These are phyloP conservation scores for Colletotrichum sp. DNA, from an alignment of 2,329 filamentous ascomycete species.

Conservation along the genomic window DNA sequence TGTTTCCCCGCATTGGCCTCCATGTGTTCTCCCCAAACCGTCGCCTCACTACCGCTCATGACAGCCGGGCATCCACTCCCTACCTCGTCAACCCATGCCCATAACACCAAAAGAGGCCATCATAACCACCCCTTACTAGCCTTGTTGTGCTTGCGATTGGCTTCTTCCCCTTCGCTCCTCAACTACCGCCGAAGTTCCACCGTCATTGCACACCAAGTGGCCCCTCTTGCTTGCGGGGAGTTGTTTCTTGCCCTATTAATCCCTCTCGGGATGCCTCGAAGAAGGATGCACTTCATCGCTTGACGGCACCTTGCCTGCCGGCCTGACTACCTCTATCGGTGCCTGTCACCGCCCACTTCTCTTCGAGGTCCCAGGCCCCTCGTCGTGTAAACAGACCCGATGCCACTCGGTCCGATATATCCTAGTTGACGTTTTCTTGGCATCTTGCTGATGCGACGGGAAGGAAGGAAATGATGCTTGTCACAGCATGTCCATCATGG, in stretches of 20 bases:
- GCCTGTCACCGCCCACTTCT: background rate
- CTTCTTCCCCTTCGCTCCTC: background rate
- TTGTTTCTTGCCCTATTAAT: background rate
- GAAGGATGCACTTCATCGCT: background rate
- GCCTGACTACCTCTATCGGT: background rate
- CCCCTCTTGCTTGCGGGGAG: background rate
- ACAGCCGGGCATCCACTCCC: conserved; percentile 10
- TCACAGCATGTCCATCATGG: background rate
- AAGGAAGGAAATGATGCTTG: background rate
- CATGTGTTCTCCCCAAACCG: background rate
- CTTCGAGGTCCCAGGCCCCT: background rate
- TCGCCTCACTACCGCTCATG: background rate
- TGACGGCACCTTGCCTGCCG: background rate
- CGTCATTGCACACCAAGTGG: background rate
- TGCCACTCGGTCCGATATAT: conserved; percentile 1
- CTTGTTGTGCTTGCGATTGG: background rate
- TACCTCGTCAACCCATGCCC: background rate
- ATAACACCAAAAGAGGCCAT: conserved; percentile 5
- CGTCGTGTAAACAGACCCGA: background rate
- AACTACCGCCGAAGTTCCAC: background rate
- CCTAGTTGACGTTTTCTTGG: conserved; percentile 3
- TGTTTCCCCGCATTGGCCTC: conserved; percentile 1
- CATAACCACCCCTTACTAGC: conserved; percentile 1
- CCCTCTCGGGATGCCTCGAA: background rate
- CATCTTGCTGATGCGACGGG: background rate